Evolutionary conservation across 805 yeast genomes (phyloP), one percentile per base, ranked within the genome.

Genomic region (Naumovozyma dairenensis): DNA sequence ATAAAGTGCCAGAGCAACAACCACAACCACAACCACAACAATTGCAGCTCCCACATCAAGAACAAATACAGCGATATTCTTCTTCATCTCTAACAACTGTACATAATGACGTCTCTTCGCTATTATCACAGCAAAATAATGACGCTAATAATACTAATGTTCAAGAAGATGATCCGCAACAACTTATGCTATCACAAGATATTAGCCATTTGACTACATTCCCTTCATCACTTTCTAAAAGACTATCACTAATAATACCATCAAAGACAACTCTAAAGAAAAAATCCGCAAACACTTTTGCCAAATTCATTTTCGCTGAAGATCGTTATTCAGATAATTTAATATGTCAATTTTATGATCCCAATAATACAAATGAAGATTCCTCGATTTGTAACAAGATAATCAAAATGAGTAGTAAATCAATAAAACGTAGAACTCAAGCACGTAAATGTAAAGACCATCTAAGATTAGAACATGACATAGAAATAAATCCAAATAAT

Each of bases 391-490:
- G 26, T 12, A 24, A 24, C n/a, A 24, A 10, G 26, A 12, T 24
- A 12, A 10, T 24, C 6, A 24, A 24, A 12, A 24, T 24, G 26
- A 14, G 26, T 7, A 24, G n/a, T 12, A 24, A 12, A 10, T 24
- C 26, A 12, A 24, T 24, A 12, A 24, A 14, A 12, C 8, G 26
- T 6, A 12, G 26, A 6, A 24, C 26, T 10, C 26, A 24, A 12
- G 26, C 26, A 7, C 26, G 26, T 24, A 24, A 24, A 24, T 24
- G 26, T 12, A 24, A 14, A 24, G 26, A 24, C n/a, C 26, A 24
- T 24, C 26, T 24, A 7, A 7, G 5, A 12, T 5, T 24, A 5
- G 26, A 24, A 24, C 26, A 24, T 12, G 13, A 12, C 8, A 12
- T 24, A 5, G 6, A 6, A 24, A 14, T 24, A 12, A 24, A 12